Evolutionary conservation across 129 eudicot species (phyloP), one percentile per base, ranked within the genome.

Genomic region (Ambrosia trifida): DNA sequence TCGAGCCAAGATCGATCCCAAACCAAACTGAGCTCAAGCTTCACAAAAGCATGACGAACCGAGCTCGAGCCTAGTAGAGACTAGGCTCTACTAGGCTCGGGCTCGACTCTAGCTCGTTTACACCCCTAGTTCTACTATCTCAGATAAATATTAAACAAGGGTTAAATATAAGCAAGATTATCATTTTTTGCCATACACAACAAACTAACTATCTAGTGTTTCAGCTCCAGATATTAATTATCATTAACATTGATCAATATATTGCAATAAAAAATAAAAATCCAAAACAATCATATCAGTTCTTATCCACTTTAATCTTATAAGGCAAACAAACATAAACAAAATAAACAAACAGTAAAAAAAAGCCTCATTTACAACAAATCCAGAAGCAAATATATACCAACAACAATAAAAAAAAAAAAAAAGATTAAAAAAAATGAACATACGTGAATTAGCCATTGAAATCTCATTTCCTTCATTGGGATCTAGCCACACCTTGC

Each of bases 361-460:
- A 8, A 51, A 7, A 12, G 32, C 53, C 19, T 11, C 41, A 18
- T 17, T 35, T 3, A 36, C n/a, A 70, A 52, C 16, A n/a, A 12
- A 57, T 24, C 63, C 9, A 57, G 0, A 57, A 12, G 5, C 63
- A 3, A 57, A 28, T 33, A 13, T 11, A 1, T 4, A 62, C 11
- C 1, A 33, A 3, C n/a, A 14, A 72, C 11, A 49, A 17, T 7
- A 11, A 56, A 33, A 3, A 73, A n/a, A 10, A 7, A 59, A 36
- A 24, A 40, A 6, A 47, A 51, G 10, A 47, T 4, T 1, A 3
- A 3, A 9, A 19, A n/a, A 28, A 28, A 53, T 16, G 30, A 49
- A 49, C 83, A 38, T 79, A 79, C 83, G 79, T 9, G 83, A 79
- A 72, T 79, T 79, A 11, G 83, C 83, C 83, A 79, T 79, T 31